A percentile compares a stretch with the other conserved stretches of the same genome.
Conservation (phyloP, 306 rosid species). For the Cicer pinnatifidum region DNA sequence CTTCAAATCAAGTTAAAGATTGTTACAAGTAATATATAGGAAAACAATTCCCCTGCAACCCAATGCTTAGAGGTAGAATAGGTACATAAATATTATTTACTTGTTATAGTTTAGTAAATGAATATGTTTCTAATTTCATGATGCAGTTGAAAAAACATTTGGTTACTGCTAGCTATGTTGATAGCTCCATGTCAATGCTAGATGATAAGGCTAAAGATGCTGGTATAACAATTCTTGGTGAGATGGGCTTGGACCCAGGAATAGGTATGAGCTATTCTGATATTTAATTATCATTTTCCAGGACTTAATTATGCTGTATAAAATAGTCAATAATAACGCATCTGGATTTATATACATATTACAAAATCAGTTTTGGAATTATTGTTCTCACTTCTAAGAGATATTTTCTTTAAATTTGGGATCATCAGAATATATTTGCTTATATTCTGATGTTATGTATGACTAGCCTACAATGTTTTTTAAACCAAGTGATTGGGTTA, state of each 20-base stretch:
- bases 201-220: constrained; percentile 78
- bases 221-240: constrained; percentile 90
- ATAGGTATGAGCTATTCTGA: constrained; percentile 65
- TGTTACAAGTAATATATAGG: constrained; percentile 31
- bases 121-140: constrained; percentile 29
- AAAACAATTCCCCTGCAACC: constrained; percentile 6
- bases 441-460: constrained; percentile 28
- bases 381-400: not conserved
- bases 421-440: too few species aligned
- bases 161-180: constrained; percentile 96
- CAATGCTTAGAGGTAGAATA: constrained; percentile 6
- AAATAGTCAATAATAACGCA: constrained; percentile 5
- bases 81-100: constrained; percentile 3
- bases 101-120: constrained; percentile 35
- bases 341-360: not conserved
- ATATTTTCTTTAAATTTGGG: not conserved
- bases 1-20: constrained; percentile 23
- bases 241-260: constrained; percentile 99
- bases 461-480: not conserved
- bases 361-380: constrained; percentile 5
- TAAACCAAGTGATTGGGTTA: not conserved
- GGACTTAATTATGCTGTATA: constrained; percentile 13
- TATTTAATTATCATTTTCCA: constrained; percentile 11
- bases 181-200: constrained; percentile 70
- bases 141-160: constrained; percentile 85